Conservation (phyloP, 2,329 filamentous ascomycete species). For the Pseudopyrenochaeta lycopersici region DNA sequence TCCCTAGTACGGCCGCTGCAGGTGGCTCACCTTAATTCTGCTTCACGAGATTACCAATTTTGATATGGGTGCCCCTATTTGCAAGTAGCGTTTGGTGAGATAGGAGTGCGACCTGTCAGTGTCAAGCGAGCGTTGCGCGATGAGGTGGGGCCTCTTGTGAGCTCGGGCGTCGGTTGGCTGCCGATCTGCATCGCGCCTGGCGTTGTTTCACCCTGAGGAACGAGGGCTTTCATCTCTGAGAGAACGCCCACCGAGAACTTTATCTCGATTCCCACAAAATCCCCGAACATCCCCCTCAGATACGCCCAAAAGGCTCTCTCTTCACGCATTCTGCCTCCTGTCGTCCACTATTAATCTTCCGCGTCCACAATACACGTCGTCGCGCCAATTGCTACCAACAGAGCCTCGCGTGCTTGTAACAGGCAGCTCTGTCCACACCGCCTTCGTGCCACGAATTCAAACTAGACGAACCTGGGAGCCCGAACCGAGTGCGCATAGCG, state of each 20-base stretch:
- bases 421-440: slow-evolving; percentile 4
- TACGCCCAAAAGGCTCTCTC: neutral
- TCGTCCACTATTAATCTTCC: slow-evolving; percentile 3
- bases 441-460: neutral
- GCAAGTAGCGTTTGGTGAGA: neutral
- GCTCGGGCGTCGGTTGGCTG: slow-evolving; percentile 4
- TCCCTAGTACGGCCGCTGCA: slow-evolving; percentile 7
- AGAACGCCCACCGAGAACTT: neutral
- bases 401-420: slow-evolving; percentile 1
- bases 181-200: slow-evolving; percentile 17
- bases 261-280: neutral
- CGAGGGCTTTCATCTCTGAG: neutral
- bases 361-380: neutral
- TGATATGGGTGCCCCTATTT: neutral
- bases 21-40: slow-evolving; percentile 9
- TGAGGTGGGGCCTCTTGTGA: slow-evolving; percentile 1
- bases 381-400: neutral
- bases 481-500: slow-evolving; percentile 3
- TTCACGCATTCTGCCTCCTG: neutral
- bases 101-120: slow-evolving; percentile 4
- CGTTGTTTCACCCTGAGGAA: slow-evolving; percentile 24
- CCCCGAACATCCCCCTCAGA: neutral
- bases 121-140: slow-evolving; percentile 2
- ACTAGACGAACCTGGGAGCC: slow-evolving; percentile 4
- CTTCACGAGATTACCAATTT: slow-evolving; percentile 6